Conservation (phyloP, 495 filamentous ascomycete species). For the Platismatia glauca region DNA sequence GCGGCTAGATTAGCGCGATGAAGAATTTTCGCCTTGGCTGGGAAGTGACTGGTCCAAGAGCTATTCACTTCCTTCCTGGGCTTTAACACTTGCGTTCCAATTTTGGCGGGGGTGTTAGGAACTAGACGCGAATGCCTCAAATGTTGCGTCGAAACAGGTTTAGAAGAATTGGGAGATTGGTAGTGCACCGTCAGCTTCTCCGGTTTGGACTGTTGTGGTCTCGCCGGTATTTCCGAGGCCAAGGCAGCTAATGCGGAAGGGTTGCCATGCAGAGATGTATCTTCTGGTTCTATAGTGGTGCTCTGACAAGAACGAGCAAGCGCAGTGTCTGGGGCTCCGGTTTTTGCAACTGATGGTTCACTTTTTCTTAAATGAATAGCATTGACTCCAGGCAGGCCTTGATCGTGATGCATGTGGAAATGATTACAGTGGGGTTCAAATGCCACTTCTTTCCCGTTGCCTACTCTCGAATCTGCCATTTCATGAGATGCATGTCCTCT, state of each 20-base stretch:
- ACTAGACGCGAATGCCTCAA: background rate
- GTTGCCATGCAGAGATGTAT: background rate
- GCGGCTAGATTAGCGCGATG: background rate
- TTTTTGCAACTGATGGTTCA: background rate
- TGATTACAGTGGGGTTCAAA: background rate
- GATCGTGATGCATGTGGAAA: background rate
- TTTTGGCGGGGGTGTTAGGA: background rate
- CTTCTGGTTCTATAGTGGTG: background rate
- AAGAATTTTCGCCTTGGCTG: background rate
- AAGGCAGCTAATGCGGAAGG: background rate
- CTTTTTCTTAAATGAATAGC: background rate
- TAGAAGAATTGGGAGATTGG: background rate
- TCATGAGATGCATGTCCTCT: background rate
- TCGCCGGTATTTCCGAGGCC: background rate
- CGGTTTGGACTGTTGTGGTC: background rate
- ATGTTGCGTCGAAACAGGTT: background rate
- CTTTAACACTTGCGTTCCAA: background rate
- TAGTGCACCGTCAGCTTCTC: background rate
- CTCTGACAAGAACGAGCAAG: background rate
- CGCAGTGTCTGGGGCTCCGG: background rate
- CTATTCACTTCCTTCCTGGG: background rate
- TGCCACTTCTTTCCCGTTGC: background rate
- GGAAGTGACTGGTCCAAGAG: constrained; percentile 13
- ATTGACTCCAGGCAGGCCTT: background rate
- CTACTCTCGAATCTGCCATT: background rate